phyloP scores from a whole-genome alignment of 2,329 filamentous ascomycete genomes.

The Beauveria scarabaeidicola region DNA sequence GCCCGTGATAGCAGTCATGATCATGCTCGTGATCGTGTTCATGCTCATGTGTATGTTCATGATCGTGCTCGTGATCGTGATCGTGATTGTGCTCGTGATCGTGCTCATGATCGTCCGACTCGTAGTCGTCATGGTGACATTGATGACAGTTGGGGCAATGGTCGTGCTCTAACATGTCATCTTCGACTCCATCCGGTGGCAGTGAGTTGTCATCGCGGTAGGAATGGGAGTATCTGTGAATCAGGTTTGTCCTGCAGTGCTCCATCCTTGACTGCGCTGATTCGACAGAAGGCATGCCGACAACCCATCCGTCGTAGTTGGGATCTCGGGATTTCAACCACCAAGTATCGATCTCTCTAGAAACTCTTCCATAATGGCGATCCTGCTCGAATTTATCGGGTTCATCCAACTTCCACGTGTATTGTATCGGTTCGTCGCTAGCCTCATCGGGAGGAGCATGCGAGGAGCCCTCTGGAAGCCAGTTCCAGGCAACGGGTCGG shows the following conservation, averaged over 20 bases:
- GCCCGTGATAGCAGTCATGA: slow-evolving; percentile 17
- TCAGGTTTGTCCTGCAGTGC: slow-evolving; percentile 50
- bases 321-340: slow-evolving; percentile 53
- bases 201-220: slow-evolving; percentile 35
- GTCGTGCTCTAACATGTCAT: slow-evolving; percentile 30
- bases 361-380: slow-evolving; percentile 50
- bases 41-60: slow-evolving; percentile 11
- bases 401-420: slow-evolving; percentile 43
- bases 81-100: slow-evolving; percentile 30
- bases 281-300: slow-evolving; percentile 52
- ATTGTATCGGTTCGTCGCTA: slow-evolving; percentile 35
- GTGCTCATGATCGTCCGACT: slow-evolving; percentile 41
- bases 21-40: slow-evolving; percentile 14
- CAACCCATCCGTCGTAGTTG: slow-evolving; percentile 51
- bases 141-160: slow-evolving; percentile 18
- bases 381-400: slow-evolving; percentile 52
- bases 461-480: slow-evolving; percentile 35
- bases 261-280: slow-evolving; percentile 49
- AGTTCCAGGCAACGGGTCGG: slow-evolving; percentile 47
- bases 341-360: slow-evolving; percentile 57
- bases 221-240: slow-evolving; percentile 44
- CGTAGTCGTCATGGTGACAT: slow-evolving; percentile 30
- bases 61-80: slow-evolving; percentile 15
- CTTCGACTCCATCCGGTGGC: slow-evolving; percentile 27
- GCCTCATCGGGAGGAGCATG: slow-evolving; percentile 25